These are phyloP conservation scores for Phalaenopsis aphrodite DNA, from an alignment of 106 monocot genomes.

Conservation along the genomic window DNA sequence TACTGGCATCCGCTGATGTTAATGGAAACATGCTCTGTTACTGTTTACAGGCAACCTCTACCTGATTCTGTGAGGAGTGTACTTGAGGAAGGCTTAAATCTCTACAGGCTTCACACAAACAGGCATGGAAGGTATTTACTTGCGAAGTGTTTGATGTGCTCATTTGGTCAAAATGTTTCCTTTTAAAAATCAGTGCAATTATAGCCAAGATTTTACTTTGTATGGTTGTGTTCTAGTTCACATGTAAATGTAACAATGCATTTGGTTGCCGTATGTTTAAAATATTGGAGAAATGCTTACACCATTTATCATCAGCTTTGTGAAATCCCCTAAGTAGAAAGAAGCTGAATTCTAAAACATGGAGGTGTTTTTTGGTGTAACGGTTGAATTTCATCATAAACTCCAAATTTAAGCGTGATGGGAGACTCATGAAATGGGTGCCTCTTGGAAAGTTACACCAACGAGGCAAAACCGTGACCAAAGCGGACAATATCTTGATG, in stretches of 20 bases:
- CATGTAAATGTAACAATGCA: background rate
- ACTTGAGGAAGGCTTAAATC: slow-evolving; percentile 80
- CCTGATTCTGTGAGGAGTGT: slow-evolving; percentile 66
- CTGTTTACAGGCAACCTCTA: slow-evolving; percentile 49
- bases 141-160: background rate
- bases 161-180: background rate
- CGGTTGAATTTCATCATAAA: too few species aligned
- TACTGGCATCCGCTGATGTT: background rate
- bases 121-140: slow-evolving; percentile 86
- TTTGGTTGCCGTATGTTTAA: background rate
- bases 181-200: background rate
- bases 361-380: too few species aligned
- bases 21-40: background rate
- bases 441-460: too few species aligned
- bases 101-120: slow-evolving; percentile 67
- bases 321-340: background rate
- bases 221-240: background rate
- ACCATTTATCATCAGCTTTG: too few species aligned
- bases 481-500: too few species aligned
- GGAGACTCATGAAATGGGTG: too few species aligned
- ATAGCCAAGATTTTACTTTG: background rate
- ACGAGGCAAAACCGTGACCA: too few species aligned
- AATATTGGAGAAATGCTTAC: background rate
- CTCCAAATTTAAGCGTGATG: too few species aligned
- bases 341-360: too few species aligned